Evolutionary conservation across 768 basidiomycete species (phyloP), one percentile per base, ranked within the genome.

Genomic region (Hydnomerulius pinastri): DNA sequence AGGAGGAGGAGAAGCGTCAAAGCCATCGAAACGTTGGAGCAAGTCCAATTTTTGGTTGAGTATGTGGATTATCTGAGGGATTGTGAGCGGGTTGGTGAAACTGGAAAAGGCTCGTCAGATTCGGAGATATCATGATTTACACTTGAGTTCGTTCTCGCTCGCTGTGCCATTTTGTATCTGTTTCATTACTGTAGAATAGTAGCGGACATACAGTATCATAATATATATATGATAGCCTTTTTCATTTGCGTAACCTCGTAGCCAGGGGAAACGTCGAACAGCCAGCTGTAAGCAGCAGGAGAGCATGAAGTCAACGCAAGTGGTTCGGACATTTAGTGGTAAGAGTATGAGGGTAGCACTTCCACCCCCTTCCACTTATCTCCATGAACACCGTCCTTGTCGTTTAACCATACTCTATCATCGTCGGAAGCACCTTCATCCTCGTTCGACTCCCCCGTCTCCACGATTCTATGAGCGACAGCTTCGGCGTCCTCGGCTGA

Each of bases 1-100:
- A 71, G 95, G 42, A 72, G 79, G 54, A 72, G 93, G 54, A 73
- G 95, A 53, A 93, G 92, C 58, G 68, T 86, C 49, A 98, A 98
- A 66, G 93, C 94, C 2, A 81, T 98, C 33, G 96, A 98, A 67
- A 96, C 92, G 3, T 86, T 89, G 64, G 92, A 97, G 64, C 95
- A 98, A 68, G 96, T 96, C 13, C 72, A 77, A 56, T 93, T 94
- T 61, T 68, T 94, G 42, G 81, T 86, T 0, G 86, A 90, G 25
- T 94, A 82, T 65, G 81, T 91, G 4, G 80, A 85, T 32, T 83
- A 78, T 69, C 62, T 90, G 50, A 64, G 74, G 44, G 51, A 53
- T 10, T 49, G 51, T 36, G 56, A 54, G 35, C 41, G 20, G 28
- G 11, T 20, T 4, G 27, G 21, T 13, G 30, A 32, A 3, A 18